A percentile compares a stretch with the other conserved stretches of the same genome.
These are phyloP conservation scores for Acanthamoeba rhysodes DNA, from an alignment of 208 protist species.

Conservation along the genomic window DNA sequence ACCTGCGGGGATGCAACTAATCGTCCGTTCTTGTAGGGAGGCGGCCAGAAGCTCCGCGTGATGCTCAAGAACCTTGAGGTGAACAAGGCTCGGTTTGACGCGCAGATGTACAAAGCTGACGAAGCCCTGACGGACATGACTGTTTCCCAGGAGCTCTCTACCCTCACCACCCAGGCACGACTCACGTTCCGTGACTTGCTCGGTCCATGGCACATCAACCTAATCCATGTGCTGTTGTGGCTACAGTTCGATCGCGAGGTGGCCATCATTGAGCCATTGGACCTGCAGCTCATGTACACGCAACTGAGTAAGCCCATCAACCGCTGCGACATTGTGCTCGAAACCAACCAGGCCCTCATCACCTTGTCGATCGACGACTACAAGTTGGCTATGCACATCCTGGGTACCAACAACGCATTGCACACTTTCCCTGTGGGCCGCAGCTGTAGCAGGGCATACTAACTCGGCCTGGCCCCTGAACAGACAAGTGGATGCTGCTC, in stretches of 20 bases:
- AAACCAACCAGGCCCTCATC: slow-evolving; percentile 51
- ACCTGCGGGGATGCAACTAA: too few relatives aligned
- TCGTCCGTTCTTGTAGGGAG: background rate
- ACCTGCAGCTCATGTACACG: slow-evolving; percentile 56
- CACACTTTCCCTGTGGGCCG: background rate
- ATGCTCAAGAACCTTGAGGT: slow-evolving; percentile 25
- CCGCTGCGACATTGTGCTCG: slow-evolving; percentile 55
- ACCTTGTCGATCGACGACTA: slow-evolving; percentile 71
- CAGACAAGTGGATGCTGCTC: slow-evolving; percentile 37
- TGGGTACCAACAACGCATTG: background rate
- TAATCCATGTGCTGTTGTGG: background rate
- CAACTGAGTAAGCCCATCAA: slow-evolving; percentile 60
- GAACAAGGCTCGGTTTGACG: slow-evolving; percentile 45
- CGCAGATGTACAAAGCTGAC: background rate
- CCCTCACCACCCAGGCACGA: background rate
- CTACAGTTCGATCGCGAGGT: slow-evolving; percentile 59
- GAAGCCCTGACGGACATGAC: slow-evolving; percentile 5
- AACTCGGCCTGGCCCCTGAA: too few relatives aligned
- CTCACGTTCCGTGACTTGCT: background rate
- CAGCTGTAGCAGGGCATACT: background rate
- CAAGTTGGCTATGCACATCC: slow-evolving; percentile 41
- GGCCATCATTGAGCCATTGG: slow-evolving; percentile 49
- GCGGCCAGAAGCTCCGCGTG: slow-evolving; percentile 42
- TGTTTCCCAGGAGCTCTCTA: background rate
- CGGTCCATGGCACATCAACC: too few relatives aligned